Percentiles rank a stretch among this genome's conserved stretches.
These are phyloP conservation scores for Scedosporium aurantiacum DNA, from an alignment of 2,329 filamentous ascomycete species.

Conservation along the genomic window DNA sequence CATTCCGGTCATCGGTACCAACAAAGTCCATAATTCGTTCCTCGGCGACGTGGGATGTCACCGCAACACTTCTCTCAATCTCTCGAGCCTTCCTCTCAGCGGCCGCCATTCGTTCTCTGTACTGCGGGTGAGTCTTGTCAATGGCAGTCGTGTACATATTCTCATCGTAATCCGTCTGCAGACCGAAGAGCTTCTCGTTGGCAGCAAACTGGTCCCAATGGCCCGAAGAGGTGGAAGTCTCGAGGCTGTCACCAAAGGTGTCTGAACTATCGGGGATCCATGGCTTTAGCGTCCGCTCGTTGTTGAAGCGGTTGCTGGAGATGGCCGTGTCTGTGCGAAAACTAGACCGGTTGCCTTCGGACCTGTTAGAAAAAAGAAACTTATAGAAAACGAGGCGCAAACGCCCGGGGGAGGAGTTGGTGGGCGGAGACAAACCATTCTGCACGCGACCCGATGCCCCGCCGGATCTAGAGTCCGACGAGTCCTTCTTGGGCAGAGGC, in stretches of 20 bases:
- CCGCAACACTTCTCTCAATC: slow-evolving; percentile 66
- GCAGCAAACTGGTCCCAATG: slow-evolving; percentile 90
- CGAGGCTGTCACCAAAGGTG: slow-evolving; percentile 59
- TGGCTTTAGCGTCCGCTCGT: slow-evolving; percentile 66
- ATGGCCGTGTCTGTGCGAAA: slow-evolving; percentile 89
- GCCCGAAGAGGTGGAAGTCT: slow-evolving; percentile 37
- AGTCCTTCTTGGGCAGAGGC: slow-evolving; percentile 28
- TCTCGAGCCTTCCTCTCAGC: slow-evolving; percentile 80
- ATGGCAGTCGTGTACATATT: slow-evolving; percentile 90
- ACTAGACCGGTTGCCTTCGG: slow-evolving; percentile 50
- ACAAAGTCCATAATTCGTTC: slow-evolving; percentile 66
- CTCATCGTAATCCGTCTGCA: slow-evolving; percentile 86
- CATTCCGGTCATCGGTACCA: slow-evolving; percentile 53
- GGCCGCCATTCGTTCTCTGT: slow-evolving; percentile 63
- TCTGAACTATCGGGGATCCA: slow-evolving; percentile 63
- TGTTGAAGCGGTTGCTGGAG: slow-evolving; percentile 57
- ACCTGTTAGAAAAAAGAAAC: slow-evolving; percentile 8
- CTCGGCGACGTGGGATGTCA: slow-evolving; percentile 78
- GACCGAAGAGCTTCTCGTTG: slow-evolving; percentile 78
- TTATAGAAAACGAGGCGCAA: slow-evolving; percentile 7
- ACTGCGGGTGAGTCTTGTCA: slow-evolving; percentile 72
- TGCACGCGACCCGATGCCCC: slow-evolving; percentile 16
- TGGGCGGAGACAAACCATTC: slow-evolving; percentile 21
- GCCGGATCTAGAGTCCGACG: slow-evolving; percentile 11
- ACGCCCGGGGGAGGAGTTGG: slow-evolving; percentile 2